Conservation (phyloP, 306 rosid genomes). For the Prosopis cineraria region DNA sequence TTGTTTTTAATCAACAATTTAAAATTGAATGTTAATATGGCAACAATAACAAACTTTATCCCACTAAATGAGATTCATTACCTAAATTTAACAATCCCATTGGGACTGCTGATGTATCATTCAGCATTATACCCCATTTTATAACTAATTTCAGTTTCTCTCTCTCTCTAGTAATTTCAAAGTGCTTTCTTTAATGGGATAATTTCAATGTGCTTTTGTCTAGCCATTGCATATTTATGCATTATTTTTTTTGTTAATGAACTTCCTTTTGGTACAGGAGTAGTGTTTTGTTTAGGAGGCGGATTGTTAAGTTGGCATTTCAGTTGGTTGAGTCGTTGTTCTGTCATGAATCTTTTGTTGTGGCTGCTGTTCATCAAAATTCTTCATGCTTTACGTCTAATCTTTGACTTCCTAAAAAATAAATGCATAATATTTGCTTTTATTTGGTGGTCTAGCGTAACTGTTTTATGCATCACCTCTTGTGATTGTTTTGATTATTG, state of each 20-base stretch:
- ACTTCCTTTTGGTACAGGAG: slow-evolving; percentile 9
- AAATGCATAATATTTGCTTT: not conserved
- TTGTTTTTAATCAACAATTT: not conserved
- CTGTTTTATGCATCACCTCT: slow-evolving; percentile 3
- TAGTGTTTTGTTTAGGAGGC: slow-evolving; percentile 18
- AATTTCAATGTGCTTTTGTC: not conserved
- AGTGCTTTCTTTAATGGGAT: not conserved
- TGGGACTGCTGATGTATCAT: not conserved
- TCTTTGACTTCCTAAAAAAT: slow-evolving; percentile 1
- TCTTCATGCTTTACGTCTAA: not conserved
- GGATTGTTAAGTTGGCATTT: slow-evolving; percentile 13
- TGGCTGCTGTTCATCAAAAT: slow-evolving; percentile 23
- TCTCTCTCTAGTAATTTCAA: too few species aligned
- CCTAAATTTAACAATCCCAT: not conserved
- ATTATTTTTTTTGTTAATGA: not conserved
- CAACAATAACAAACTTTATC: not conserved
- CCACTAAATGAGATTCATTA: not conserved
- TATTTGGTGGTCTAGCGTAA: slow-evolving; percentile 12
- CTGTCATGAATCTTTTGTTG: slow-evolving; percentile 20
- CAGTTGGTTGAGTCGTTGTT: slow-evolving; percentile 10
- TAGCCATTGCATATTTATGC: slow-evolving; percentile 1
- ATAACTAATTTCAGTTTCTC: too few species aligned
- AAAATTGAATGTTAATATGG: not conserved
- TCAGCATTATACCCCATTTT: too few species aligned
- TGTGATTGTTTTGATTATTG: not conserved